Conservation (phyloP, 2,329 filamentous ascomycete species). For the Claviceps africana region DNA sequence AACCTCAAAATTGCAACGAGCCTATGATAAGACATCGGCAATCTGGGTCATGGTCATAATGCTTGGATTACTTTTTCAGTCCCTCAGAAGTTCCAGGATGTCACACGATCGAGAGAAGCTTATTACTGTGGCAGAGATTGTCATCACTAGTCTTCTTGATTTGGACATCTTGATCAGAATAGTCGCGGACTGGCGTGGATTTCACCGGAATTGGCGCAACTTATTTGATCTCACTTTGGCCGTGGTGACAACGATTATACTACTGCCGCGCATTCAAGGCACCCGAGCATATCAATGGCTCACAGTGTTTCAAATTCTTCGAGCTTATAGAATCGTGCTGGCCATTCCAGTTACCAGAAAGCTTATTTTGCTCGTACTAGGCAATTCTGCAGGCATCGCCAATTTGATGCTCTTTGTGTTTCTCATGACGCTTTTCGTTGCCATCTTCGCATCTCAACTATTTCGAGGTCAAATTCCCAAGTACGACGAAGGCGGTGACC, state of each 20-base stretch:
- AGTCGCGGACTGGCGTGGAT: constrained; percentile 63
- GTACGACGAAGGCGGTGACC: constrained; percentile 44
- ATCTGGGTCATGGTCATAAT: constrained; percentile 73
- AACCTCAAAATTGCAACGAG: constrained; percentile 43
- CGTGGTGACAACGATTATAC: constrained; percentile 68
- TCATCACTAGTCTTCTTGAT: constrained; percentile 65
- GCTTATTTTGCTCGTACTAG: constrained; percentile 74
- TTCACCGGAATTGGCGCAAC: constrained; percentile 61
- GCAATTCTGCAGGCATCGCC: constrained; percentile 80
- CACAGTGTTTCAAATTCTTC: constrained; percentile 81
- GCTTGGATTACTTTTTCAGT: constrained; percentile 67
- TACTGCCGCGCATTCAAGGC: constrained; percentile 65
- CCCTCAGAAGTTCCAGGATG: constrained; percentile 66
- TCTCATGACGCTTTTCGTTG: constrained; percentile 81
- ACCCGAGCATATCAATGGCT: constrained; percentile 75
- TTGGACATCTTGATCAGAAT: constrained; percentile 74
- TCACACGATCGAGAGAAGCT: constrained; percentile 42
- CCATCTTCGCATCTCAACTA: constrained; percentile 85
- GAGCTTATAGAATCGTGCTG: constrained; percentile 82
- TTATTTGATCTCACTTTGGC: constrained; percentile 69
- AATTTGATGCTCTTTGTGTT: constrained; percentile 97
- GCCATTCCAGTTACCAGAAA: constrained; percentile 77
- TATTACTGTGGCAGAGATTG: constrained; percentile 58
- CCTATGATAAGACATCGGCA: constrained; percentile 60
- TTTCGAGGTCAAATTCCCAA: constrained; percentile 74